A percentile compares a stretch with the other conserved stretches of the same genome.
These are phyloP conservation scores for Saururus chinensis DNA, from an alignment of 164 flowering plant genomes.

Conservation along the genomic window DNA sequence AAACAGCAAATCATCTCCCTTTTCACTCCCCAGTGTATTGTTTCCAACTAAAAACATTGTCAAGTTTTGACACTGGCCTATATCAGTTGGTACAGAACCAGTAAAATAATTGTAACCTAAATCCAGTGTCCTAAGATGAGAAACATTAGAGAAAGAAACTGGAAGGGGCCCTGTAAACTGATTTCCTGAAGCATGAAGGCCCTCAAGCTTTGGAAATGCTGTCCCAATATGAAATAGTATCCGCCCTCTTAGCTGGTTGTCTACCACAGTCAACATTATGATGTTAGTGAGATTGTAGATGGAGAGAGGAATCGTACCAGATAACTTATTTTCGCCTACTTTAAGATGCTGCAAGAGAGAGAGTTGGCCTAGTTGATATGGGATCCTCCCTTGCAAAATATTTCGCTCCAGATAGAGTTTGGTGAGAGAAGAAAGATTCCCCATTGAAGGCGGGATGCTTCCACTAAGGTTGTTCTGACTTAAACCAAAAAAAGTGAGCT, in stretches of 20 bases:
- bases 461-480: conserved; percentile 8
- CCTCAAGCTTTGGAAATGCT: conserved; percentile 21
- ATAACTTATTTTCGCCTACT: not conserved
- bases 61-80: not conserved
- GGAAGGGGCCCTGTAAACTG: conserved; percentile 37
- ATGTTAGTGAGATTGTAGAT: not conserved
- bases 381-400: not conserved
- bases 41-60: not conserved
- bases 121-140: conserved; percentile 21
- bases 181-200: conserved; percentile 18
- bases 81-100: not conserved
- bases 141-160: conserved; percentile 26
- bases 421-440: conserved; percentile 6
- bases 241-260: conserved; percentile 18
- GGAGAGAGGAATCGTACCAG: conserved; percentile 2
- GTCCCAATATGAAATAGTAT: conserved; percentile 3
- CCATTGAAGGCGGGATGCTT: conserved; percentile 16
- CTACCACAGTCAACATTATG: not conserved
- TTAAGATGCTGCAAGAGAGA: not conserved
- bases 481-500: not conserved
- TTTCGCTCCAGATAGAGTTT: not conserved
- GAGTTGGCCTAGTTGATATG: not conserved
- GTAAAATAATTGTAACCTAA: conserved; percentile 20
- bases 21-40: not conserved
- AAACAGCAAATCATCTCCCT: conserved; percentile 17